Conservation (phyloP, 2,329 filamentous ascomycete genomes). For the Calonectria fujianensis region DNA sequence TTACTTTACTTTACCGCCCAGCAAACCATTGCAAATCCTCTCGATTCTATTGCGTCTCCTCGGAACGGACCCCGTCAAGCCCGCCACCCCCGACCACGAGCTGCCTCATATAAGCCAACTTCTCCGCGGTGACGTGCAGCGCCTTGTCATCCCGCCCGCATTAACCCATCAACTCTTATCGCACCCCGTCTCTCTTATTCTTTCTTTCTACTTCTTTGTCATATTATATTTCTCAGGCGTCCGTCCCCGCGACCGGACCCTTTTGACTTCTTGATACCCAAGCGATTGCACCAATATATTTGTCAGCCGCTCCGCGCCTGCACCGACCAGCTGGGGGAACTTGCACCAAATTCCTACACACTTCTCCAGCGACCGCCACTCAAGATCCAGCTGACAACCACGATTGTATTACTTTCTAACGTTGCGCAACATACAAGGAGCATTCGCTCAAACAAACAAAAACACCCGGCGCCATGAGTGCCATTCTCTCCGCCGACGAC, state of each 20-base stretch:
- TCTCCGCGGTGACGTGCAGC: slow-evolving; percentile 14
- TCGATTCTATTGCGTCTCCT: slow-evolving; percentile 55
- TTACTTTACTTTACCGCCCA: slow-evolving; percentile 19
- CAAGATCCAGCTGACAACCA: slow-evolving; percentile 35
- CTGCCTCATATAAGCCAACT: slow-evolving; percentile 40
- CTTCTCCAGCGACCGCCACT: slow-evolving; percentile 35
- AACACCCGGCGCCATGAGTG: slow-evolving; percentile 81
- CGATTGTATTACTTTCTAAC: slow-evolving; percentile 25
- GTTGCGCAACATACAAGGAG: slow-evolving; percentile 30
- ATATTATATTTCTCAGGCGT: slow-evolving; percentile 2
- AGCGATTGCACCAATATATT: slow-evolving; percentile 47
- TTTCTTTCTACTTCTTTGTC: slow-evolving; percentile 1
- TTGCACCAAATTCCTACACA: slow-evolving; percentile 35
- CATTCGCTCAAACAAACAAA: background rate
- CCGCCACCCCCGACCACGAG: slow-evolving; percentile 47
- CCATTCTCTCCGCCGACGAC: slow-evolving; percentile 96
- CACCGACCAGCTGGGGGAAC: slow-evolving; percentile 36
- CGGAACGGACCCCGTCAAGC: slow-evolving; percentile 39
- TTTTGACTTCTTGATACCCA: slow-evolving; percentile 27
- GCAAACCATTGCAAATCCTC: slow-evolving; percentile 59
- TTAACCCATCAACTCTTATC: background rate
- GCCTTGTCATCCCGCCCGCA: background rate
- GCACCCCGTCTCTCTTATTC: background rate
- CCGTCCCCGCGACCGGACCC: slow-evolving; percentile 16
- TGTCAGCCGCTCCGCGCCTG: slow-evolving; percentile 48